Base-by-base conservation (phyloP, 2,329 filamentous ascomycete species). In the Penicillium sp. region DNA sequence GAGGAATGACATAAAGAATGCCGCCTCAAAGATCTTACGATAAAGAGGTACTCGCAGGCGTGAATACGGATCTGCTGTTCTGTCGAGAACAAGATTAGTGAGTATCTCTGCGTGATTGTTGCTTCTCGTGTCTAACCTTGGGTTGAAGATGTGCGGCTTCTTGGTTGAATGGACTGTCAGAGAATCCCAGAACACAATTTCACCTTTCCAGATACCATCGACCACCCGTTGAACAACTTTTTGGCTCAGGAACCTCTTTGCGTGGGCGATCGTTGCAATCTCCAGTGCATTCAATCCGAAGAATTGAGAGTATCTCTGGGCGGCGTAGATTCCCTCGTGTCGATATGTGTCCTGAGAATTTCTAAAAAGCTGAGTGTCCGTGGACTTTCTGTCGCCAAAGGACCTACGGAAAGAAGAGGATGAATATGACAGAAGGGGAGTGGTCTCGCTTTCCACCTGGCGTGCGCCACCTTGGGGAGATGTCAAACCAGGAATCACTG, bases 101-200 rank as follows among this genome's bases (percentile, higher is more conserved):
- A 57, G 56, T 40, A 42, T 76, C 76, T 46, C 32, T 35, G 8
- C n/a, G 3, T 36, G 34, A 51, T 54, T 43, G 29, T 36, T 26
- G 11, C 18, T 27, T n/a, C 2, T 18, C 7, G 7, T 27, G 40
- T 45, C 66, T 57, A 63, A 78, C 72, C 71, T 71, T 60, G 78
- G 76, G 67, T 89, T 89, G 74, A 94, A 95, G 60, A 89, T 84
- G 19, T 87, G 85, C 1, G 90, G 87, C 65, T 85, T 84, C 73
- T 95, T 96, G 53, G 80, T 82, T 0, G 89, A 85, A 64, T 88
- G 78, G 8, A 90, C 81, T 8, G 84, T 87, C n/a, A 96, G 76
- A 6, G 80, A 84, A 56, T 91, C 87, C 91, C 90, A 96, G 70
- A 95, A 94, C 35, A 92, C 83, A 56, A 96, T 91, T 61, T 92